Base-by-base conservation (phyloP, 2,329 filamentous ascomycete species). In the Eurotiales sp. region DNA sequence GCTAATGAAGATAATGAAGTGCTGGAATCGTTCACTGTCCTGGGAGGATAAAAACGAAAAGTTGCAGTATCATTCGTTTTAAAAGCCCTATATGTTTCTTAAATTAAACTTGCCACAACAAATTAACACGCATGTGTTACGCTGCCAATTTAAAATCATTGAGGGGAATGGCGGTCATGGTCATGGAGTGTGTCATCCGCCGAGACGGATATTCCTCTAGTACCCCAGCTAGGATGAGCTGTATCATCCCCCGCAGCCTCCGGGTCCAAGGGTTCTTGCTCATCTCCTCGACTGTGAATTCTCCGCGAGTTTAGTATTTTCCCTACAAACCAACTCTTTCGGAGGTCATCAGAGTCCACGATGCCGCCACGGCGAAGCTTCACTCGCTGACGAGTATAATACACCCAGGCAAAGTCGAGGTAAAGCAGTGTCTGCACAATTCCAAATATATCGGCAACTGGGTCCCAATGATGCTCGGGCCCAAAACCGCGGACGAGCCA, bases 381-480 rank as follows among this genome's bases (percentile, higher is more conserved):
- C 64, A 97, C 90, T 52, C 91, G 83, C 74, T 96, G 92, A 57
- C 92, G 82, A 10, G 87, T 88, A 75, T 88, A 96, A 77, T 97
- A 97, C 1, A 97, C 90, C 90, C 91, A 96, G 30, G 90, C 90
- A 66, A 97, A 97, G 71, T 97, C 92, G 60, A 91, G 68, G 70
- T 96, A 96, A 39, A 96, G 82, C 1, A 87, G 84, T 0, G 90
- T 96, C 73, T 97, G 92, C 22, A 97, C 77, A 54, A 95, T 74
- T 51, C 92, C 92, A 63, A 95, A 96, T 55, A 95, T 81, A 65
- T 93, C 82, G 7, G 88, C 85, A 8, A 92, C 82, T 3, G 83
- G 78, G 60, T 91, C 86, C 55, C 84, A 83, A 56, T 77, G 74
- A 37, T 73, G 68, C 60, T 82, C 80, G 25, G 77, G 74, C 8